Conservation (phyloP, 768 basidiomycete species). For the Pilatotrama ljubarskyi region DNA sequence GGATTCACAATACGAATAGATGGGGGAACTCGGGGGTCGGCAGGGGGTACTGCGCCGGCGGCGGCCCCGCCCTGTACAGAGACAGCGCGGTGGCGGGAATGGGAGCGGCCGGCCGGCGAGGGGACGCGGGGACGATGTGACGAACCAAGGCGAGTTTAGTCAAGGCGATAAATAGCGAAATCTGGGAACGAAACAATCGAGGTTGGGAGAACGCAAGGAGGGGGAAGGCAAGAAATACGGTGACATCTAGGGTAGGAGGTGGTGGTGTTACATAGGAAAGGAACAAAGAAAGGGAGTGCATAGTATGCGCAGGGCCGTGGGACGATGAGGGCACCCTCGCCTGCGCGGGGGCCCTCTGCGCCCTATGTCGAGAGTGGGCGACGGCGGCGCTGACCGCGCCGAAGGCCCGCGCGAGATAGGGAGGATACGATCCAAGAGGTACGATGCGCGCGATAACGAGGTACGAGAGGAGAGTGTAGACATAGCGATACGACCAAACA, state of each 20-base stretch:
- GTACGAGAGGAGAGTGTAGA: not conserved
- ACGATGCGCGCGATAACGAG: not conserved
- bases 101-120: not conserved
- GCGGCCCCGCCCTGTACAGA: not conserved
- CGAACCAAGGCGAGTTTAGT: conserved; percentile 15
- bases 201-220: not conserved
- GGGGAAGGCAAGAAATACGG: conserved; percentile 16
- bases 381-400: conserved; percentile 7
- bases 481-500: conserved; percentile 20
- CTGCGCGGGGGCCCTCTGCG: conserved; percentile 8
- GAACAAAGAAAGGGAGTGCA: conserved; percentile 6
- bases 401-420: not conserved
- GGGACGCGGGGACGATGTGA: not conserved
- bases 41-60: not conserved
- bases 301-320: conserved; percentile 11
- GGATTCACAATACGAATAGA: conserved; percentile 15
- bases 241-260: conserved; percentile 8
- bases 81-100: not conserved
- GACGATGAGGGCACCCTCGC: conserved; percentile 9
- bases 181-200: not conserved
- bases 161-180: conserved; percentile 18
- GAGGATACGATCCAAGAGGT: not conserved
- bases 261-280: conserved; percentile 12
- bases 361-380: not conserved
- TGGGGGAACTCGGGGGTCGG: not conserved